Evolutionary conservation across 2,329 filamentous ascomycete species (phyloP).

Genomic region (Paecilomyces variotii): DNA sequence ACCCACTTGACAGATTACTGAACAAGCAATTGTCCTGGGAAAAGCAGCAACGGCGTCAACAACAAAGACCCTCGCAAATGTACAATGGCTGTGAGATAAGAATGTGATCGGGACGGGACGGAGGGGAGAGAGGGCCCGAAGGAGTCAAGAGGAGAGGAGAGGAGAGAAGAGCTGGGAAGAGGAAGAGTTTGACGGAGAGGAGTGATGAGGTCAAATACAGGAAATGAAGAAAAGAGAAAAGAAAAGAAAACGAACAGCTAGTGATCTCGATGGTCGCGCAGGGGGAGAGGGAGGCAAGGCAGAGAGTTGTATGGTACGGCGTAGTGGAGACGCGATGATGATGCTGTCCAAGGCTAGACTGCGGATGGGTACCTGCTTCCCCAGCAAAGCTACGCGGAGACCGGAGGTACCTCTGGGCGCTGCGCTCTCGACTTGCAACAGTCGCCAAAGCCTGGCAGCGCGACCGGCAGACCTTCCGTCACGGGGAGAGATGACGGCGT

Average conservation of each 20-base stretch:
- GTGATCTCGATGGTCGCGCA: neutral
- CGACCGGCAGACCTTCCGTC: neutral
- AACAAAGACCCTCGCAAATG: neutral
- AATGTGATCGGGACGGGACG: neutral
- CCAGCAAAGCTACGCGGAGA: neutral
- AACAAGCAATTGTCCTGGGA: neutral
- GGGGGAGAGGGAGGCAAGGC: neutral
- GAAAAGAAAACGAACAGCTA: neutral
- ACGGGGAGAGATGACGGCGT: neutral
- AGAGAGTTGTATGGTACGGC: neutral
- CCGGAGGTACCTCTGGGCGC: neutral
- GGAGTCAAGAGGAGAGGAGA: neutral
- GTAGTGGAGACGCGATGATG: neutral
- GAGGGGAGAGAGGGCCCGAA: neutral
- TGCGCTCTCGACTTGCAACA: too few species aligned
- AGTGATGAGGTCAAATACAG: neutral
- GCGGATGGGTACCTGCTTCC: neutral
- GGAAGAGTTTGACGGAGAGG: neutral
- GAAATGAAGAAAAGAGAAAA: neutral
- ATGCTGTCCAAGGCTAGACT: neutral
- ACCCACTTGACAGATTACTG: neutral
- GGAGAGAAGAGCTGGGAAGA: neutral
- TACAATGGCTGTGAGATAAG: neutral
- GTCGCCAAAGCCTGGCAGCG: neutral
- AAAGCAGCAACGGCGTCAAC: neutral